Evolutionary conservation across 192 early-diverging fungal species (phyloP), one percentile per base, ranked within the genome.

Genomic region (Entomortierella beljakovae): DNA sequence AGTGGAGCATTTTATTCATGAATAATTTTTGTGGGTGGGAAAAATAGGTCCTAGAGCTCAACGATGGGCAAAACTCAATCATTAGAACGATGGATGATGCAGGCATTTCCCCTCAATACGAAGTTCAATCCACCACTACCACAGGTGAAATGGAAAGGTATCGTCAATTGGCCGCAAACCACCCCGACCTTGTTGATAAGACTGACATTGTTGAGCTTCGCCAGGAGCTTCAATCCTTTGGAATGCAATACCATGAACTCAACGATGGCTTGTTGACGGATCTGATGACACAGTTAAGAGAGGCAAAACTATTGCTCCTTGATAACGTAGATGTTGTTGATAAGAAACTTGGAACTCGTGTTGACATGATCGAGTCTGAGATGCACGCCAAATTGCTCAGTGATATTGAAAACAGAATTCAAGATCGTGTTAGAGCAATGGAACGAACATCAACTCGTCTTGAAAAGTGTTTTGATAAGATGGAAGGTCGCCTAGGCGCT

Each of bases 351-450:
- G 55, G 55, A 6, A 31, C 26, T 33, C n/a, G 62, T 5, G 63
- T 58, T 0, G 37, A 73, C 33, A 42, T 28, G 60, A 64, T 61
- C 18, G 71, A 74, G 22, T 48, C 64, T 2, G 71, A 74, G 64
- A 51, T 61, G 40, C 71, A 74, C 20, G 57, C 64, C 4, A 53
- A 56, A 22, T 22, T 74, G 22, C 35, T 74, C 50, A 48, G 25
- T 3, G 71, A 67, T 25, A 74, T 74, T 25, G 71, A 74, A 31
- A 53, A 28, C 8, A 31, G 71, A 26, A 74, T 74, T 42, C 71
- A 74, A 34, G 71, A 74, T 15, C 63, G 71, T 25, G 71, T 74
- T 16, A 18, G 42, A 26, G 71, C 71, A 1, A 74, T 74, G 71
- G 71, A 74, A 6, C 63, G 61, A 23, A 74, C 57, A 1, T 67